These are phyloP conservation scores for Naegleria fowleri DNA, from an alignment of 208 protist species.

Conservation along the genomic window DNA sequence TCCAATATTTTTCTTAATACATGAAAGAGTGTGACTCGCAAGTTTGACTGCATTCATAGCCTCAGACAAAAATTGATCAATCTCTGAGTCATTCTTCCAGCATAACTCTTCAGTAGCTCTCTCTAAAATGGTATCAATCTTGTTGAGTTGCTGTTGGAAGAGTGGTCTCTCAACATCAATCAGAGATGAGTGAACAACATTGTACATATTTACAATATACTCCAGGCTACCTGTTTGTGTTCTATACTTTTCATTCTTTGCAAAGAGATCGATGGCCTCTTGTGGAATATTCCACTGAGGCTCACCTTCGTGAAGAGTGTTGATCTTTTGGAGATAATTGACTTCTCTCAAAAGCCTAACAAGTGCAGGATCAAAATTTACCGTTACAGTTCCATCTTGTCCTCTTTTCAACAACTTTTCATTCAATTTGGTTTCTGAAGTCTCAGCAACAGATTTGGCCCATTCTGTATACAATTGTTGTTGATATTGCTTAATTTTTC, in stretches of 20 bases:
- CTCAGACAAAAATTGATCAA: conserved; percentile 78
- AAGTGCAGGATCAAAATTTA: conserved; percentile 93
- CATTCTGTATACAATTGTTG: conserved; percentile 74
- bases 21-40: conserved; percentile 69
- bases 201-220: conserved; percentile 38
- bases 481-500: conserved; percentile 61
- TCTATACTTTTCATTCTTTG: conserved; percentile 32
- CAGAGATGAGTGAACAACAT: conserved; percentile 23
- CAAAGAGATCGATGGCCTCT: conserved; percentile 45
- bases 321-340: conserved; percentile 87
- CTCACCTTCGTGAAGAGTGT: conserved; percentile 65
- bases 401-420: conserved; percentile 72
- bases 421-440: conserved; percentile 85
- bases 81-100: conserved; percentile 73
- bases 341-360: conserved; percentile 89
- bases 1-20: conserved; percentile 76
- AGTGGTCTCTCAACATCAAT: conserved; percentile 37
- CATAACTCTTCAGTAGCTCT: conserved; percentile 63
- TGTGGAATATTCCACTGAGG: conserved; percentile 67
- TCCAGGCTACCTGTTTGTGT: conserved; percentile 39
- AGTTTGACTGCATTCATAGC: conserved; percentile 68
- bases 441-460: conserved; percentile 70
- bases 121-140: conserved; percentile 37
- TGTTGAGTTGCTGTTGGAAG: conserved; percentile 29
- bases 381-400: conserved; percentile 53